These are phyloP conservation scores for Thelephora terrestris DNA, from an alignment of 1,284 basidiomycete species.

Conservation along the genomic window DNA sequence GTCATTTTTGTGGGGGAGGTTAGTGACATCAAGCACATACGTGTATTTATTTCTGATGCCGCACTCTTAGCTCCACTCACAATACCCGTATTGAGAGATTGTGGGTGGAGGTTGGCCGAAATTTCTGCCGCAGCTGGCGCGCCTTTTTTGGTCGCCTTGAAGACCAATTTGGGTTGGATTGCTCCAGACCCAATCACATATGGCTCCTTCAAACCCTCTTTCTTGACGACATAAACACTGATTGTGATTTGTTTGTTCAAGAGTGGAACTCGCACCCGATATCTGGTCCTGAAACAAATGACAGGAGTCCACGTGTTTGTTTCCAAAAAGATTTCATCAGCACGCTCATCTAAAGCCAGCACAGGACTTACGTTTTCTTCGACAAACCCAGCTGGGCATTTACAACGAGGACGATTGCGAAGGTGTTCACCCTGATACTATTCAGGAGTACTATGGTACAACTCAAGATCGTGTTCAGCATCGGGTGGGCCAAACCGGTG, in stretches of 20 bases:
- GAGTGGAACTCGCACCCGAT: constrained; percentile 34
- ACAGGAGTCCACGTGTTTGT: constrained; percentile 21
- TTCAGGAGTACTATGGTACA: constrained; percentile 10
- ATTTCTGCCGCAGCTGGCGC: constrained; percentile 28
- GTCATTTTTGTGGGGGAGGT: constrained; percentile 24
- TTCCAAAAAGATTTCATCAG: background rate
- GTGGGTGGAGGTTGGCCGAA: constrained; percentile 31
- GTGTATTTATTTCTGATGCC: background rate
- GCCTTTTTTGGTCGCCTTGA: constrained; percentile 32
- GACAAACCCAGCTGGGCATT: constrained; percentile 10
- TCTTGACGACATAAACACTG: constrained; percentile 26
- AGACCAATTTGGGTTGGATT: constrained; percentile 23
- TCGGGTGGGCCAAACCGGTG: background rate
- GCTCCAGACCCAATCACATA: constrained; percentile 22
- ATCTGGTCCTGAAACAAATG: constrained; percentile 13
- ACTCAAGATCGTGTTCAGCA: background rate
- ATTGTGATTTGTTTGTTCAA: constrained; percentile 25
- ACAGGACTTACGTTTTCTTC: constrained; percentile 23
- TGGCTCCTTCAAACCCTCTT: constrained; percentile 37
- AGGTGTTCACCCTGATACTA: constrained; percentile 6
- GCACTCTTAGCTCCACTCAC: constrained; percentile 15
- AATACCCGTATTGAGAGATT: constrained; percentile 24
- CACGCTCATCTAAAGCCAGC: background rate
- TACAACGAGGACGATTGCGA: constrained; percentile 6
- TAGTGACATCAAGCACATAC: constrained; percentile 9